phyloP scores from a whole-genome alignment of 2,329 filamentous ascomycete species.

The Cladosporium oxysporum region DNA sequence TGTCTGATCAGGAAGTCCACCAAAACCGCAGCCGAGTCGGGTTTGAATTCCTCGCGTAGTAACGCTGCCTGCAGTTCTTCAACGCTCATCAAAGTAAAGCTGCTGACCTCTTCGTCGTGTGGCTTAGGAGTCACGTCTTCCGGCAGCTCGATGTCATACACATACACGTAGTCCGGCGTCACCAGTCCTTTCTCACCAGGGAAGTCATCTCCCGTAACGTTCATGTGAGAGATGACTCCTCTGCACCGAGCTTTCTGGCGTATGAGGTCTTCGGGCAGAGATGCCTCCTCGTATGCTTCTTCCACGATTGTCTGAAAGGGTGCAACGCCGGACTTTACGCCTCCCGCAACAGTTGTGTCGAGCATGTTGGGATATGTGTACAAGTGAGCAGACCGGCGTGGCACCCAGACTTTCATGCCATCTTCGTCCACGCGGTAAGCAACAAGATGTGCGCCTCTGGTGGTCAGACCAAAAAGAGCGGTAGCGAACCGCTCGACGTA shows the following conservation, averaged over 20 bases:
- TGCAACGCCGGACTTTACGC: constrained; percentile 76
- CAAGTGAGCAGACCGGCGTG: constrained; percentile 72
- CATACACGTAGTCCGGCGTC: constrained; percentile 85
- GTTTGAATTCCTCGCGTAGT: constrained; percentile 76
- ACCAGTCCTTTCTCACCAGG: constrained; percentile 79
- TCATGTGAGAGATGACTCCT: constrained; percentile 79
- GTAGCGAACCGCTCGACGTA: constrained; percentile 73
- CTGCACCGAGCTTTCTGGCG: constrained; percentile 57
- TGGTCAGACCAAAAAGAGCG: constrained; percentile 70
- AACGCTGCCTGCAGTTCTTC: constrained; percentile 71
- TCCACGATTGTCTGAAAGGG: constrained; percentile 80
- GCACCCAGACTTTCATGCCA: constrained; percentile 78
- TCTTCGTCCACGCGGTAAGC: constrained; percentile 59
- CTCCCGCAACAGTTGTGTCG: constrained; percentile 88
- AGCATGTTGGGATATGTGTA: constrained; percentile 84
- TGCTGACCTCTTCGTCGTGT: constrained; percentile 83
- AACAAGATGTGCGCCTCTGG: constrained; percentile 78
- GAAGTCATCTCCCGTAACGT: constrained; percentile 70
- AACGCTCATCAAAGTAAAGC: constrained; percentile 74
- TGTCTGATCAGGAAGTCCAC: constrained; percentile 87
- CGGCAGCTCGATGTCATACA: constrained; percentile 82
- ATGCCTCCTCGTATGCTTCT: constrained; percentile 87
- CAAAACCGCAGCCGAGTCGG: constrained; percentile 82
- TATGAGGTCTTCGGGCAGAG: constrained; percentile 68
- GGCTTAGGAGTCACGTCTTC: constrained; percentile 68